A percentile compares a stretch with the other conserved stretches of the same genome.
Evolutionary conservation across 352 stramenopile genomes (phyloP).

Genomic region (Phytopythium aichiense): DNA sequence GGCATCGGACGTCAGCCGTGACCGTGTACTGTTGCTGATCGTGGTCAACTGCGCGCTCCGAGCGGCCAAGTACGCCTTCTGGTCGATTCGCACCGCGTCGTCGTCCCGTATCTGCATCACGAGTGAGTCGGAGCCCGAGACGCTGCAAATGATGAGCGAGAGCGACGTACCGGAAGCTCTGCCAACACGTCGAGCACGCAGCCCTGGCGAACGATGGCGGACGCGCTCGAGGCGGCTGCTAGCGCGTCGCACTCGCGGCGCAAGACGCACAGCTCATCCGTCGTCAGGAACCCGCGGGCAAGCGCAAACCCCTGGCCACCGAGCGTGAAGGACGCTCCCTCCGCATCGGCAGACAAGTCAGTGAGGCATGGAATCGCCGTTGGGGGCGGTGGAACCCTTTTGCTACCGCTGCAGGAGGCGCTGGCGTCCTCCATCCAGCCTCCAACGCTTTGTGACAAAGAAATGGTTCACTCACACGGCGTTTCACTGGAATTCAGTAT

Average conservation of each 20-base stretch:
- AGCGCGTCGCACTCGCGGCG: slow-evolving; percentile 32
- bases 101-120: slow-evolving; percentile 34
- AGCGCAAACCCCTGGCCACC: slow-evolving; percentile 16
- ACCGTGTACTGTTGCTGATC: neutral
- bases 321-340: neutral
- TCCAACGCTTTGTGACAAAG: no score
- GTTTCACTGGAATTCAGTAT: no score
- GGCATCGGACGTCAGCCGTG: no score
- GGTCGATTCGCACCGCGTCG: slow-evolving; percentile 19
- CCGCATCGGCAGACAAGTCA: no score
- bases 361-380: no score
- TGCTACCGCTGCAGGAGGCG: no score
- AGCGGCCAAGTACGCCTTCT: slow-evolving; percentile 20
- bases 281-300: slow-evolving; percentile 29
- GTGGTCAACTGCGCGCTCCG: slow-evolving; percentile 20
- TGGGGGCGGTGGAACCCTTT: no score
- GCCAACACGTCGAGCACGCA: slow-evolving; percentile 63
- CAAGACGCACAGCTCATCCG: slow-evolving; percentile 30
- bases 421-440: no score
- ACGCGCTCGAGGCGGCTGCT: slow-evolving; percentile 10
- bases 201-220: slow-evolving; percentile 21
- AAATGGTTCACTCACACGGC: no score
- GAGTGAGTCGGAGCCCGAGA: neutral
- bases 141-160: neutral
- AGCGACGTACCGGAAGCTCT: slow-evolving; percentile 35